These are phyloP conservation scores for Rhodotorula sp. DNA, from an alignment of 1,284 basidiomycete species.

Conservation along the genomic window DNA sequence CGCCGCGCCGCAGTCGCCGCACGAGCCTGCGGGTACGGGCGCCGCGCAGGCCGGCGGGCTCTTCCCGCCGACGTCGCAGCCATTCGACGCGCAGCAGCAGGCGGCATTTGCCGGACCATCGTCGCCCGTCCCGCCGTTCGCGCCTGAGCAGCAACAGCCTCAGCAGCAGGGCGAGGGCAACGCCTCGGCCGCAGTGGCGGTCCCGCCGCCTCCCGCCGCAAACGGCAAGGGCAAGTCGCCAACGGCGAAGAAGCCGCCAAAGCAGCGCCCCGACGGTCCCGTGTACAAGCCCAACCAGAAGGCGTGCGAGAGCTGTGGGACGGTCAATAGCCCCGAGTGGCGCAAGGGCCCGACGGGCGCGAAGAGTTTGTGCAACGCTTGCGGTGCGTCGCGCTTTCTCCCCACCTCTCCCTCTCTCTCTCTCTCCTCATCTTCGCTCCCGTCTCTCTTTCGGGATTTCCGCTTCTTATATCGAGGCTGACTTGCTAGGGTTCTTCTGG, in stretches of 20 bases:
- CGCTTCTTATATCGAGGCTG: not conserved
- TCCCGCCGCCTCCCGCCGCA: conserved; percentile 22
- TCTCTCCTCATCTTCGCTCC: conserved; percentile 8
- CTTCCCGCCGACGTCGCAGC: not conserved
- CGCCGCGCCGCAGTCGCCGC: not conserved
- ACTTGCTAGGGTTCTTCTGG: not conserved
- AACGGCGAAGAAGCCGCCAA: conserved; percentile 55
- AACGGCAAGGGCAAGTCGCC: no score
- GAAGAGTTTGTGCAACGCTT: conserved; percentile 87
- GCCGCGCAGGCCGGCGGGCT: not conserved
- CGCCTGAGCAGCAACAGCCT: no score
- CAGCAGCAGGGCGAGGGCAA: not conserved
- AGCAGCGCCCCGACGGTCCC: conserved; percentile 28
- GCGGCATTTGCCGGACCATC: no score
- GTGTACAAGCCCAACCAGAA: conserved; percentile 60
- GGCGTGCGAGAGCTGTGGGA: conserved; percentile 80
- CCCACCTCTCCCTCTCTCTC: conserved; percentile 1
- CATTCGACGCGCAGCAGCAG: not conserved
- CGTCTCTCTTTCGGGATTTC: not conserved
- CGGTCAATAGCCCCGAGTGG: conserved; percentile 87
- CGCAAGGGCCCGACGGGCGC: conserved; percentile 78
- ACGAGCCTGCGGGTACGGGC: not conserved
- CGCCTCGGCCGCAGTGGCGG: not conserved
- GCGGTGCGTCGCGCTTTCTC: conserved; percentile 58
- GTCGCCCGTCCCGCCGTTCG: no score